Percentiles rank a stretch among this genome's conserved stretches.
Conservation (phyloP, 345 rosid genomes). For the Eucalyptus curtisii region DNA sequence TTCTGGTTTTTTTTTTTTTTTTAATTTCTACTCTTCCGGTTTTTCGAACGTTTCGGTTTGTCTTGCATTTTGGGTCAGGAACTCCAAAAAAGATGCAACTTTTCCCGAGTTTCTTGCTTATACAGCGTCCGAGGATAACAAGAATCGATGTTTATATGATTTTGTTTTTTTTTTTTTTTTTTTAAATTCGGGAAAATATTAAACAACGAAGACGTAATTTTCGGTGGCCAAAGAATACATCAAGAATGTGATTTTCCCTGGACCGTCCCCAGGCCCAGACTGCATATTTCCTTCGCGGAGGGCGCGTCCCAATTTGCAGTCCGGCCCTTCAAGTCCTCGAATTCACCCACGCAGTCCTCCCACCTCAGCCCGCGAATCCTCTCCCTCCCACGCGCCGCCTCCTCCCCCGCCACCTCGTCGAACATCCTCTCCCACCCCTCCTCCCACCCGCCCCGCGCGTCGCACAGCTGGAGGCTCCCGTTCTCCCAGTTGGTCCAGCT, state of each 20-base stretch:
- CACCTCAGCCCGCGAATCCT: conserved; percentile 7
- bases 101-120: not conserved
- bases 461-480: conserved; percentile 49
- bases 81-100: not conserved
- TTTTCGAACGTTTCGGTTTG: not conserved
- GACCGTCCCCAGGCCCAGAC: conserved; percentile 12
- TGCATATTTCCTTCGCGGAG: conserved; percentile 48
- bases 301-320: conserved; percentile 61
- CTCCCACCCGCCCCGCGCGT: conserved; percentile 63
- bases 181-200: not conserved
- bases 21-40: not conserved
- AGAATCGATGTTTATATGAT: not conserved
- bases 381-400: conserved; percentile 40
- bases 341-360: conserved; percentile 42
- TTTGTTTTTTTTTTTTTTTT: not conserved
- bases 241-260: not conserved
- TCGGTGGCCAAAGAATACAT: not conserved
- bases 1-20: not conserved
- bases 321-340: conserved; percentile 31
- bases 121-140: no score
- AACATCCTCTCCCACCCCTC: conserved; percentile 62
- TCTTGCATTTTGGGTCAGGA: not conserved
- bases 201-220: not conserved
- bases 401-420: conserved; percentile 33
- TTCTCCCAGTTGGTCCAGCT: conserved; percentile 90